Conservation (phyloP, 257 asterid genomes). For the Solanum raphanifolium region DNA sequence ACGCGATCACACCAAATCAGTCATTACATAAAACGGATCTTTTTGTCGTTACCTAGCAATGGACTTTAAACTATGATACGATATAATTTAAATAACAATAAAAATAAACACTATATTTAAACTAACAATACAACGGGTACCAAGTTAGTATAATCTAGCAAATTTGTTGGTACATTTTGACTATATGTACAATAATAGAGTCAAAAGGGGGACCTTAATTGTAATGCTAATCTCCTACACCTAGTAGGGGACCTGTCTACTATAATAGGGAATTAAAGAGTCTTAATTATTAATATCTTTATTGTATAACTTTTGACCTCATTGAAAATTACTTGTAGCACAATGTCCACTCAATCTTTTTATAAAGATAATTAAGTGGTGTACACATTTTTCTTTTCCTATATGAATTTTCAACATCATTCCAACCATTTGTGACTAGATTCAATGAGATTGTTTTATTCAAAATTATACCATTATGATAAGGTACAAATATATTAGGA, state of each 20-base stretch:
- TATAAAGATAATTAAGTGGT: neutral
- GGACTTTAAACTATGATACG: too few relatives aligned
- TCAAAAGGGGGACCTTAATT: conserved; percentile 3
- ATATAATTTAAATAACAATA: neutral
- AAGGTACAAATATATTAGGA: conserved; percentile 8
- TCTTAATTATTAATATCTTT: neutral
- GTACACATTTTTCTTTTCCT: neutral
- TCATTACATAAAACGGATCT: neutral
- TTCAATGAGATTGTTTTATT: neutral
- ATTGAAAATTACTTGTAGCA: neutral
- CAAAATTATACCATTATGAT: neutral
- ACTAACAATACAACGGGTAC: neutral
- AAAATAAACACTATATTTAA: too few relatives aligned
- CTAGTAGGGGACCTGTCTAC: conserved; percentile 17
- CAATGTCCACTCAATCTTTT: neutral
- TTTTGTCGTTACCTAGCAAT: too few relatives aligned
- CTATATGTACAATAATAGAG: neutral
- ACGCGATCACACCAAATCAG: neutral
- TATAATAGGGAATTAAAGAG: neutral
- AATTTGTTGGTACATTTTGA: neutral
- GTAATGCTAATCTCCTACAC: neutral
- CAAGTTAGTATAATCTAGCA: neutral
- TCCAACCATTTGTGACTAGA: conserved; percentile 6
- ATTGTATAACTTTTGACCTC: neutral
- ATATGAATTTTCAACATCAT: conserved; percentile 8